These are phyloP conservation scores for Myxozyma sirexii DNA, from an alignment of 805 yeast genomes.

Conservation along the genomic window DNA sequence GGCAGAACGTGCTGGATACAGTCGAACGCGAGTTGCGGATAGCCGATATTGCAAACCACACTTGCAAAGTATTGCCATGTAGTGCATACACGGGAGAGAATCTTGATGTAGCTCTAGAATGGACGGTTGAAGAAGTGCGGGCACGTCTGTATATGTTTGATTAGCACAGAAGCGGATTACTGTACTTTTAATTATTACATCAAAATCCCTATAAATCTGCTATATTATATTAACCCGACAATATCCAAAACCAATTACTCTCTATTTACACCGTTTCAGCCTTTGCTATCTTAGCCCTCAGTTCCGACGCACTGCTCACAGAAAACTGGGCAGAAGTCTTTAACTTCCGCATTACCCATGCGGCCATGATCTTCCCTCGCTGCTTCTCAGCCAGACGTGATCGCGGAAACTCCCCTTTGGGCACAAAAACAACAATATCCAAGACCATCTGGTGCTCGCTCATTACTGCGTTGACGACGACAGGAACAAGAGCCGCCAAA, in stretches of 20 bases:
- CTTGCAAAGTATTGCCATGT: slow-evolving; percentile 49
- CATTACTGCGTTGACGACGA: slow-evolving; percentile 75
- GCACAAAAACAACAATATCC: slow-evolving; percentile 82
- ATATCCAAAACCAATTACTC: background rate
- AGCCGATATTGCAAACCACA: slow-evolving; percentile 45
- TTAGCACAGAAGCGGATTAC: slow-evolving; percentile 1
- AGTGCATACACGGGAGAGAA: slow-evolving; percentile 54
- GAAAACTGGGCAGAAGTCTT: slow-evolving; percentile 33
- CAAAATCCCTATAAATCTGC: too few relatives aligned
- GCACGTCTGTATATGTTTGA: slow-evolving; percentile 43
- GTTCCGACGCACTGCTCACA: slow-evolving; percentile 19
- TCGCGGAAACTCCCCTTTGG: slow-evolving; percentile 62
- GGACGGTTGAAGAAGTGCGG: slow-evolving; percentile 49
- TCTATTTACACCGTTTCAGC: background rate
- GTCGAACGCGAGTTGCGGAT: slow-evolving; percentile 40
- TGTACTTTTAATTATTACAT: too few relatives aligned
- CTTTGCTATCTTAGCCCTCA: slow-evolving; percentile 1
- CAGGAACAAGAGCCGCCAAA: slow-evolving; percentile 77
- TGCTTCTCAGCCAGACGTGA: slow-evolving; percentile 78
- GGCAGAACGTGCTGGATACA: background rate
- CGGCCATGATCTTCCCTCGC: slow-evolving; percentile 63
- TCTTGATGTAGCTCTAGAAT: slow-evolving; percentile 48
- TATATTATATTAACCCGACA: too few relatives aligned
- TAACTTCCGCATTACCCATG: slow-evolving; percentile 57
- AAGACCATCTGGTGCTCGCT: slow-evolving; percentile 79